These are phyloP conservation scores for Pseudogymnoascus sp. DNA, from an alignment of 2,329 filamentous ascomycete genomes.

Conservation along the genomic window DNA sequence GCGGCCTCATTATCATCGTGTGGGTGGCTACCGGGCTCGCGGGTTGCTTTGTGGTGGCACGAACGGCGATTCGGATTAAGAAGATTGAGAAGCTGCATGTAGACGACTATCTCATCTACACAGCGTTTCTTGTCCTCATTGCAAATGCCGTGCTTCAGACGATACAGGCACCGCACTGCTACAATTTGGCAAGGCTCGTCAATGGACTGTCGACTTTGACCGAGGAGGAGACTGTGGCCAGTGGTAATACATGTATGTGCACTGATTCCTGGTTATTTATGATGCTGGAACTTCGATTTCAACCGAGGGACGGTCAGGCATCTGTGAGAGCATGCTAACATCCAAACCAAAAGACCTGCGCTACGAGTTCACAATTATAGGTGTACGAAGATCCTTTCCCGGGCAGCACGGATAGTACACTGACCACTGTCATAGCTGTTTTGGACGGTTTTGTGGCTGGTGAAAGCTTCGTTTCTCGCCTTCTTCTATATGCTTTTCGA, in stretches of 20 bases:
- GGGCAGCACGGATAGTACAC: neutral
- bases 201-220: neutral
- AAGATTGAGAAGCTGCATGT: neutral
- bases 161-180: neutral
- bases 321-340: neutral
- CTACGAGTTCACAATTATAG: neutral
- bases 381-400: neutral
- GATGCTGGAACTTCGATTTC: neutral
- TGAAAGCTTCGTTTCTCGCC: conserved; percentile 10
- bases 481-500: conserved; percentile 10
- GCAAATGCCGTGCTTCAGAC: conserved; percentile 3
- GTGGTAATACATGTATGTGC: neutral
- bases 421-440: neutral
- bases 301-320: neutral
- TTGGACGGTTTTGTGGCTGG: conserved; percentile 11
- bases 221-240: neutral
- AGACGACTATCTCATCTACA: neutral
- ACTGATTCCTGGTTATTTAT: neutral
- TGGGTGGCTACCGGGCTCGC: neutral
- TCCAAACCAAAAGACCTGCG: neutral
- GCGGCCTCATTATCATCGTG: neutral
- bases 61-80: neutral
- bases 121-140: neutral
- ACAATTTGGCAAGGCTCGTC: neutral
- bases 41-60: neutral